Evolutionary conservation across 257 asterid genomes (phyloP), one percentile per base, ranked within the genome.

Genomic region (Knoxia roxburghii): DNA sequence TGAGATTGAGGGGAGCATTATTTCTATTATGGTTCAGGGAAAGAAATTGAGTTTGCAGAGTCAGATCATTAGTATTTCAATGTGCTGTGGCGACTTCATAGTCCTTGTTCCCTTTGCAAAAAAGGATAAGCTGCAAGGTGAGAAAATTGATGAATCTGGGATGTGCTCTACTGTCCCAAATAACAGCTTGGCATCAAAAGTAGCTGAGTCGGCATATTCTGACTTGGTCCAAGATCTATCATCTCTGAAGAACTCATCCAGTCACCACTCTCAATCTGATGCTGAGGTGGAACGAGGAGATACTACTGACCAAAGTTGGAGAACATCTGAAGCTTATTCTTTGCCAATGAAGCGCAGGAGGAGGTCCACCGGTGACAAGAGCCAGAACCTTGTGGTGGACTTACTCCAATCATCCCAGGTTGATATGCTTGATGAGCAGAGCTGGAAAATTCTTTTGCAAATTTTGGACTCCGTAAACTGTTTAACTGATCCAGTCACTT

Each of bases 161-260:
- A 61, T 68, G 40, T 59, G 52, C 33, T 61, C 84, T 17, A 23
- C 73, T 21, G 62, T 60, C 37, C 70, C 62, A 50, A 64, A 53
- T 17, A 79, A 70, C 61, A 76, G 72, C 59, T 39, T 79, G 56
- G 78, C 75, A 52, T 76, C 77, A 71, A 79, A 80, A 29, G 71
- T 79, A 39, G 84, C 91, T 29, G 91, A 88, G 48, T 82, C 95
- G 58, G 84, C 87, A 33, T 90, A 92, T 92, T 80, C 85, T 48
- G 96, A 86, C 60, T 61, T 88, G 87, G 84, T 79, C 90, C 80
- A 81, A 78, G 95, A 93, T 74, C 72, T 88, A 65, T 82, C 91
- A 13, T 80, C 84, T 72, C 73, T 74, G 61, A 78, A 61, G 37
- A 80, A 68, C 23, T 61, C 46, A 15, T 64, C 86, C 48, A 37